These are phyloP conservation scores for Aspergillus funiculosus DNA, from an alignment of 495 filamentous ascomycete genomes.

Conservation along the genomic window DNA sequence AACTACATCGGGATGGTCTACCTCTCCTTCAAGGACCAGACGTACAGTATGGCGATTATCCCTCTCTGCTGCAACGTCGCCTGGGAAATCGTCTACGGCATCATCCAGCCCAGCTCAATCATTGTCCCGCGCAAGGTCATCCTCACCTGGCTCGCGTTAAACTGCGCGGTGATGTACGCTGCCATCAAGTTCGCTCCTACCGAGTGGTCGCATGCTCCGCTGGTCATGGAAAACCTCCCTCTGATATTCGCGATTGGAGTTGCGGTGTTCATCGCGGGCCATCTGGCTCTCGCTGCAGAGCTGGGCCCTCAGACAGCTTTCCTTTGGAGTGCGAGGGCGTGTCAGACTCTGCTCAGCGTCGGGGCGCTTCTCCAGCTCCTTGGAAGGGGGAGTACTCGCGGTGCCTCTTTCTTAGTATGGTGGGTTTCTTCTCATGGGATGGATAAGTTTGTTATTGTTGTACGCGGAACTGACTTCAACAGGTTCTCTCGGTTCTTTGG, in stretches of 20 bases:
- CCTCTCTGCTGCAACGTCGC: slow-evolving; percentile 20
- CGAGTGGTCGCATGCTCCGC: slow-evolving; percentile 18
- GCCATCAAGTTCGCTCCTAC: slow-evolving; percentile 14
- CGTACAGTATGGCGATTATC: slow-evolving; percentile 20
- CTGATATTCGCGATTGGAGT: slow-evolving; percentile 8
- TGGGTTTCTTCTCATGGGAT: slow-evolving; percentile 3
- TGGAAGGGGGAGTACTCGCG: background rate
- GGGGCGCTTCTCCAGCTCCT: slow-evolving; percentile 1
- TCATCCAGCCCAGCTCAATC: slow-evolving; percentile 14
- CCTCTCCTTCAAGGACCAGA: slow-evolving; percentile 14
- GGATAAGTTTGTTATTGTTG: too few relatives aligned
- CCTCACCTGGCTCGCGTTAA: slow-evolving; percentile 7
- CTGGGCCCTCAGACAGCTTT: background rate
- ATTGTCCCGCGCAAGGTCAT: background rate
- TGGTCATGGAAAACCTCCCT: slow-evolving; percentile 8
- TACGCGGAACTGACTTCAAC: too few relatives aligned
- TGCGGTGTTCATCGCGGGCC: slow-evolving; percentile 1
- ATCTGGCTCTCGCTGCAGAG: slow-evolving; percentile 8
- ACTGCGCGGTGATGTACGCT: slow-evolving; percentile 11
- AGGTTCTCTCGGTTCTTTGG: too few relatives aligned
- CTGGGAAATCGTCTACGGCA: slow-evolving; percentile 20
- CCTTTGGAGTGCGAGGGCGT: background rate
- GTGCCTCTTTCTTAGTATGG: slow-evolving; percentile 2
- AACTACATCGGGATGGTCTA: too few relatives aligned
- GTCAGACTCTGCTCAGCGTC: slow-evolving; percentile 2